phyloP scores from a whole-genome alignment of 495 filamentous ascomycete genomes.

The Xanthoparmelia taractica region DNA sequence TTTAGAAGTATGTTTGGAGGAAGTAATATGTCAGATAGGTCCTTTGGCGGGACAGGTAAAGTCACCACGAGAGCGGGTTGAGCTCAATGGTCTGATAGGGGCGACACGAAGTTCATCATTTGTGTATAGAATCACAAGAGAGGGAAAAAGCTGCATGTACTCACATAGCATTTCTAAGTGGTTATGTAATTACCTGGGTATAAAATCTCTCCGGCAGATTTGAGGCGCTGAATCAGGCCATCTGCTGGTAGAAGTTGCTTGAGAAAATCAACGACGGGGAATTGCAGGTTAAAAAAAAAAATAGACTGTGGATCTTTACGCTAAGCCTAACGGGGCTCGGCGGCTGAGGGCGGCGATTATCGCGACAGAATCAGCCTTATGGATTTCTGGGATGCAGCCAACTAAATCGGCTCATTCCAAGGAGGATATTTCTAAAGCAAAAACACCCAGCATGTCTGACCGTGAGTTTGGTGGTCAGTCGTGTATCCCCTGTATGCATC shows the following conservation, averaged over 20 bases:
- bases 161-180: background rate
- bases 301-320: background rate
- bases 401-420: background rate
- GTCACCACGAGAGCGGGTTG: conserved; percentile 62
- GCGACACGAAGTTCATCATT: conserved; percentile 88
- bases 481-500: background rate
- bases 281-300: background rate
- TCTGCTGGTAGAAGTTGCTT: background rate
- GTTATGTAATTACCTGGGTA: background rate
- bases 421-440: background rate
- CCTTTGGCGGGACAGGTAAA: conserved; percentile 87
- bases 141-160: background rate
- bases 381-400: background rate
- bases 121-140: background rate
- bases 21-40: conserved; percentile 59
- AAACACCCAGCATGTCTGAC: conserved; percentile 66
- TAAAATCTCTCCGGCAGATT: background rate
- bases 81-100: conserved; percentile 72
- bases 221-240: too few species aligned
- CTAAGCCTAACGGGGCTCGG: background rate
- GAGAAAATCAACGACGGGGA: background rate
- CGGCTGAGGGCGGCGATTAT: background rate
- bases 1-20: background rate
- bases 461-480: conserved; percentile 73
- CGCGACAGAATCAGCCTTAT: conserved; percentile 2